Base-by-base conservation (phyloP, 2,329 filamentous ascomycete species). In the Fusarium sp. region DNA sequence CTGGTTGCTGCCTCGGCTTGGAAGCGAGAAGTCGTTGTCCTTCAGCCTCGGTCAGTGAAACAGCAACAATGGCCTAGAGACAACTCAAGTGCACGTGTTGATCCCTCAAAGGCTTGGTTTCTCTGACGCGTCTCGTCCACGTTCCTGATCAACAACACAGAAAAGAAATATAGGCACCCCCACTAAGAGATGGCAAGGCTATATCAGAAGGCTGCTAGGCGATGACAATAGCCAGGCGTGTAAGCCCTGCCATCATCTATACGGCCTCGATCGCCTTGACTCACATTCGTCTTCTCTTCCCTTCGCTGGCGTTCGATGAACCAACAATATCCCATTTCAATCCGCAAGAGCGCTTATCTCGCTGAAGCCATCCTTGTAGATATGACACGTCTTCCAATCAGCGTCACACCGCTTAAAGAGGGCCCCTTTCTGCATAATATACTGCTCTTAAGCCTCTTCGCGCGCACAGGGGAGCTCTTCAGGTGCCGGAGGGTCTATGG, bases 401-500 rank as follows among this genome's bases (percentile, higher is more conserved):
- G 42, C 8, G 25, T 42, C 57, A 40, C 63, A 66, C 45, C 57
- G 45, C 45, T 52, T 61, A 18, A 20, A 45, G 20, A 38, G 14
- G 42, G n/a, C 67, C 33, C 47, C 35, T 11, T 57, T 31, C 52
- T 59, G 33, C 40, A 63, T 45, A 61, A 52, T 22, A 65, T 36
- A 45, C 35, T 47, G 8, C 38, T 56, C 16, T 54, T 40, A 20
- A 62, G 38, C 20, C 31, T 40, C 40, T 25, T 29, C 45, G 11
- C 14, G 29, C 29, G 25, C 25, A 36, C 20, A 66, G 35, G 35
- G 58, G 42, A 38, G 25, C 13, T 40, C 33, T 50, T 35, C 20
- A 47, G 42, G 60, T 36, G 59, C 29, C 27, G n/a, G 45, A 61
- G 67, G 54, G 67, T 64, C 61, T 58, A 65, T 59, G 42, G 36